A percentile compares a stretch with the other conserved stretches of the same genome.
These are phyloP conservation scores for Ceratobasidium sp. DNA, from an alignment of 1,284 basidiomycete species.

Conservation along the genomic window DNA sequence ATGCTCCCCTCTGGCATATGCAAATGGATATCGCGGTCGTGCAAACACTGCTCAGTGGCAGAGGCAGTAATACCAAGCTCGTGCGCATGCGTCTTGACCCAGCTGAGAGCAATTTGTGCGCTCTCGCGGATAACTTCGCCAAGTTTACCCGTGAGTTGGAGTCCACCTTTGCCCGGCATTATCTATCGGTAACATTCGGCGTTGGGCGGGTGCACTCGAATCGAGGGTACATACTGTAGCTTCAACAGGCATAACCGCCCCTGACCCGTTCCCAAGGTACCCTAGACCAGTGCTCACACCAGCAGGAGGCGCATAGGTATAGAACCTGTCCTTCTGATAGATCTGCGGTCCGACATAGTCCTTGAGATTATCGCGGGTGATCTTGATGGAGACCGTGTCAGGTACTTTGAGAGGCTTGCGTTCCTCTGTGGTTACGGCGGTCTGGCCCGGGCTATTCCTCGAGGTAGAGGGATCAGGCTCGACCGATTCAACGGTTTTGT, in stretches of 20 bases:
- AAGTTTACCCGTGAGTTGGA: conserved; percentile 95
- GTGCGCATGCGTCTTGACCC: conserved; percentile 90
- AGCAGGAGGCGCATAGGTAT: conserved; percentile 78
- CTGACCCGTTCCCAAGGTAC: conserved; percentile 94
- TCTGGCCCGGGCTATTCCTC: conserved; percentile 52
- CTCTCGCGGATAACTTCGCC: conserved; percentile 97
- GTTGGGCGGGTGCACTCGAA: not conserved
- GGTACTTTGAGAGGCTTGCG: conserved; percentile 86
- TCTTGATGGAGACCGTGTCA: conserved; percentile 75
- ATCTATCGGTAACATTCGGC: conserved; percentile 58
- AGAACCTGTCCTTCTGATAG: conserved; percentile 95
- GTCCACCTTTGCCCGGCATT: conserved; percentile 88
- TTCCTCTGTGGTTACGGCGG: conserved; percentile 74
- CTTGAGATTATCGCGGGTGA: conserved; percentile 87
- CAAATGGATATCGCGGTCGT: conserved; percentile 85
- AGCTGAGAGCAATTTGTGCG: conserved; percentile 91
- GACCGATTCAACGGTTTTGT: conserved; percentile 43
- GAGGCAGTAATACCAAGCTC: conserved; percentile 84
- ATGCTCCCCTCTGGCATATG: conserved; percentile 98
- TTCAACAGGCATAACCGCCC: conserved; percentile 97
- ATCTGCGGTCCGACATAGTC: conserved; percentile 96
- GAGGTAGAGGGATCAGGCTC: conserved; percentile 30
- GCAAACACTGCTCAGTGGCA: conserved; percentile 76
- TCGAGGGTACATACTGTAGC: conserved; percentile 68
- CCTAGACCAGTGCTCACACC: conserved; percentile 95